Evolutionary conservation across 2,329 filamentous ascomycete genomes (phyloP), one percentile per base, ranked within the genome.

Genomic region (Cladosporium oxysporum): DNA sequence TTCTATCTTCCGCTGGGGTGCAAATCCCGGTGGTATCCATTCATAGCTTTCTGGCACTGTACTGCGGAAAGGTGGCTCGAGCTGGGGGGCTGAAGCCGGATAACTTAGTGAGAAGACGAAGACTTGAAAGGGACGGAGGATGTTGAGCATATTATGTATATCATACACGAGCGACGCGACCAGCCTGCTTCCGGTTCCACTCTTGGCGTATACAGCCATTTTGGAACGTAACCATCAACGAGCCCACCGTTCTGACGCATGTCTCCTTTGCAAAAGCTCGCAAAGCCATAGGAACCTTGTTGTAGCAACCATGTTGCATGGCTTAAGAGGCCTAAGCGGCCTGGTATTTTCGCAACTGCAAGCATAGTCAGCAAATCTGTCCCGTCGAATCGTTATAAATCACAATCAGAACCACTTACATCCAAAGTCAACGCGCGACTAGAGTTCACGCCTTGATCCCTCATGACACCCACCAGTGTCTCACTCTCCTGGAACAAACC

Each of bases 401-500:
- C 6, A 5, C 29, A 26, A 5, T 33, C 28, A 26, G 10, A 14
- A 16, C 65, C 64, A 83, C 94, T 94, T 83, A 98, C 93, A 89
- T 99, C 95, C 73, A 99, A 83, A 66, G 93, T 98, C 80, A 99
- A 82, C 44, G 92, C 91, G 80, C 92, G 91, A 72, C 91, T 96
- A 74, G 90, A 96, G 80, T 98, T 99, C 66, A 92, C 91, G 65
- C 90, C 88, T 81, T 99, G 95, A 76, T 99, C 96, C 71, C 95
- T 86, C 82, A 97, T 98, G 12, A 99, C 93, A 61, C 95, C 95
- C 5, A 99, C 93, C 72, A 99, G 79, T 68, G 93, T 96, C 83
- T 99, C 93, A 75, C 92, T 97, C 78, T 96, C 91, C 80, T 99
- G 93, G 82, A 98, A 99, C 65, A 99, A 83, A 1, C 93, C 93